Base-by-base conservation (phyloP, 1,284 basidiomycete species). In the Heterobasidion parviporum region DNA sequence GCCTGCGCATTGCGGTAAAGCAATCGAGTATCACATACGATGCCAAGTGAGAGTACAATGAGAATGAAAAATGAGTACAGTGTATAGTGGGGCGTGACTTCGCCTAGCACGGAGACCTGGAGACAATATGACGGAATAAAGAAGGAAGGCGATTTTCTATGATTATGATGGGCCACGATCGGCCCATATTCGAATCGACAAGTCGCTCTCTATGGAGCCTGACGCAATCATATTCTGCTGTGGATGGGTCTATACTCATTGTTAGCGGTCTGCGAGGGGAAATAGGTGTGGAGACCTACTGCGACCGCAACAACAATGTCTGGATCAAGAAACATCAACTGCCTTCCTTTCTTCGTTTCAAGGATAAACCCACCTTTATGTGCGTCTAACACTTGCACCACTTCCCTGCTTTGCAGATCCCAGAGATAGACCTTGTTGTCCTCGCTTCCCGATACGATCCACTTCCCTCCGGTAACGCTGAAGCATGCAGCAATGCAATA, bases 371-470 rank as follows among this genome's bases (percentile, higher is more conserved):
- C 52, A 87, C 87, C 89, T 50, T 74, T 76, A 71, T 94, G 92
- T 2, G 83, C 91, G 57, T 88, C 83, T 49, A 96, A 75, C 0
- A 85, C 78, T 61, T 90, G 86, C 5, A 94, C 82, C 47, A 95
- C 77, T 62, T 90, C 81, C 18, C 92, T 80, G 5, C 83, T 88
- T 67, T 98, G 94, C 34, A 98, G 67, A 69, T 98, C 93, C 94
- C 94, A 98, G 6, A 97, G 77, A 57, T 93, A 87, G 8, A 92
- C 80, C 62, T 89, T 90, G 64, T 89, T 79, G 66, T 98, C 94
- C 70, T 98, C 96, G 63, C 89, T 92, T 0, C 94, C 96, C 1
- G 89, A 84, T 0, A 97, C 81, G 60, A 98, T 90, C 85, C 89
- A 94, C 67, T 92, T 91, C 5, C 88, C 86, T 18, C 87, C 86